Percentiles rank a stretch among this genome's conserved stretches.
Conservation (phyloP, 306 rosid genomes). For the apple (Malus domestica) region DNA sequence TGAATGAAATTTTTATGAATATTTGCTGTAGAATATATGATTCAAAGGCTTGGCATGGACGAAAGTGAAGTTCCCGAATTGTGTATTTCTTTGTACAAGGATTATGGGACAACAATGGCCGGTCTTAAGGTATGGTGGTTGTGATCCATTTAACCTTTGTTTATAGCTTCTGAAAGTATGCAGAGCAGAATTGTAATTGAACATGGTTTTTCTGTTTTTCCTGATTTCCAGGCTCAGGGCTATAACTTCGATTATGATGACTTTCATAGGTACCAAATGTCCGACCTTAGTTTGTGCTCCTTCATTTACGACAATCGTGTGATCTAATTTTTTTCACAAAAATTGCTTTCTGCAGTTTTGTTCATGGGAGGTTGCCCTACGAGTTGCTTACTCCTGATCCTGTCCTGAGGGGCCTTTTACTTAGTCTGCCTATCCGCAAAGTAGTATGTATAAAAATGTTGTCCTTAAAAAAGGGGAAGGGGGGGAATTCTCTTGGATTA, state of each 20-base stretch:
- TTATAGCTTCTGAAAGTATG: not conserved
- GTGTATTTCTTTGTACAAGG: slow-evolving; percentile 49
- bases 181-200: not conserved
- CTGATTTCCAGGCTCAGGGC: slow-evolving; percentile 58
- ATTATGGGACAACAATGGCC: slow-evolving; percentile 87
- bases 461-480: not conserved
- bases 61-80: slow-evolving; percentile 48
- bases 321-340: slow-evolving; percentile 6
- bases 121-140: slow-evolving; percentile 61
- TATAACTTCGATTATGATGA: slow-evolving; percentile 58
- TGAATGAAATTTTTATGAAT: not conserved
- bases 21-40: slow-evolving; percentile 51
- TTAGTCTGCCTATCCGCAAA: slow-evolving; percentile 69
- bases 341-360: slow-evolving; percentile 38
- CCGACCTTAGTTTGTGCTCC: not conserved
- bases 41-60: slow-evolving; percentile 61
- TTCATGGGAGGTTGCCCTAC: slow-evolving; percentile 85
- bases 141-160: not conserved
- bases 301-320: not conserved
- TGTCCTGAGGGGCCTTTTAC: slow-evolving; percentile 61
- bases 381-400: slow-evolving; percentile 61
- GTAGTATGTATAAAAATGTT: slow-evolving; percentile 37
- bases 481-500: not conserved
- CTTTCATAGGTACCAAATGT: slow-evolving; percentile 51
- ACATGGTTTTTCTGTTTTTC: slow-evolving; percentile 1